Evolutionary conservation across 805 yeast species (phyloP), one percentile per base, ranked within the genome.

Genomic region (Zygoascus flipseniorum): DNA sequence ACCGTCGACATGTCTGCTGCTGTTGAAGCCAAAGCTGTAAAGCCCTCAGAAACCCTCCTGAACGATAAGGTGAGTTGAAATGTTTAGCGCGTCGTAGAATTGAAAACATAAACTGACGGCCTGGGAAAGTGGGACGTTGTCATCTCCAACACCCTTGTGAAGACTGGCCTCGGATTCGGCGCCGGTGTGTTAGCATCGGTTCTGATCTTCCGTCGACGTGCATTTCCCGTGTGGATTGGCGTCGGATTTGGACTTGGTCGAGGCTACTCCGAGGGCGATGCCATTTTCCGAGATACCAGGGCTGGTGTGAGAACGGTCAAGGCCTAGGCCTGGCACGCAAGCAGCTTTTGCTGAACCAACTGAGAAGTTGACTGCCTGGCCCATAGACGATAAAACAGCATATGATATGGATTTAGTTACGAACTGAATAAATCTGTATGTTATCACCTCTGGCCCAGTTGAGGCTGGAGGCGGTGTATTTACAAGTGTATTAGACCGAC

Each of bases 141-240:
- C 52, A 77, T 93, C 66, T 89, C 99, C 55, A 93, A 93, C 75
- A 82, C 95, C 57, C 76, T 93, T 59, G 96, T 93, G 62, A 93
- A 93, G 72, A 86, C 97, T 63, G 96, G 97, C 18, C 78, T 93
- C 59, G 99, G 99, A 50, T 84, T 93, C 62, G 98, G 98, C 59
- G 93, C 85, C 47, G 99, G 99, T 72, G 96, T 93, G 35, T 79
- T 92, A 55, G 86, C 95, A 46, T 88, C 97, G 8, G 95, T 90
- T 45, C 72, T 93, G 56, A 73, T 93, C 54, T 93, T 93, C 77
- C 88, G 79, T 71, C 87, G 98, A 77, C 83, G 98, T 72, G 79
- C 96, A 9, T 93, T 89, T 82, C 99, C 99, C 52, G 98, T 92
- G 44, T 90, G 97, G 96, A 72, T 92, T 57, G 99, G 99, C 60